A percentile compares a stretch with the other conserved stretches of the same genome.
Evolutionary conservation across 129 eudicot genomes (phyloP).

Genomic region (Kitagawia praeruptora): DNA sequence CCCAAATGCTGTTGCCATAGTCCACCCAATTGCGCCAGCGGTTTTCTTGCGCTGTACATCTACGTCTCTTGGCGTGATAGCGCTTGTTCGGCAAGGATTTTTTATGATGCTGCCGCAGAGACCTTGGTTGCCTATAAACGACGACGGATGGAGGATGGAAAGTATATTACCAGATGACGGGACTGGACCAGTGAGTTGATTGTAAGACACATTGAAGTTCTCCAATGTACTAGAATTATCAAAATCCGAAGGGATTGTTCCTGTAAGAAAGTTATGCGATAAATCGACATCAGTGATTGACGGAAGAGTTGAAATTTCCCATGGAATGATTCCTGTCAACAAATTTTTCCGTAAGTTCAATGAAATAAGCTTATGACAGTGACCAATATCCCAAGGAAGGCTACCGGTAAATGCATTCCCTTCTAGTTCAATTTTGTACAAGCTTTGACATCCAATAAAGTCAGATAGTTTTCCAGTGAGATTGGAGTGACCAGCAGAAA

Average conservation of each 20-base stretch:
- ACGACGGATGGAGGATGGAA: slow-evolving; percentile 70
- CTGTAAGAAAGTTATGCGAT: slow-evolving; percentile 64
- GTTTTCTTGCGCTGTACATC: slow-evolving; percentile 32
- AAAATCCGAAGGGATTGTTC: slow-evolving; percentile 72
- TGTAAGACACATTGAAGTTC: slow-evolving; percentile 75
- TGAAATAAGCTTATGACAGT: slow-evolving; percentile 68
- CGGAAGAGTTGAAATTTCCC: slow-evolving; percentile 93
- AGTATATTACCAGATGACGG: slow-evolving; percentile 63
- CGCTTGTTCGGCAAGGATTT: slow-evolving; percentile 45
- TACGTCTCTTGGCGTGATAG: slow-evolving; percentile 16
- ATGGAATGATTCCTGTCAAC: slow-evolving; percentile 82
- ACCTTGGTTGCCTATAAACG: slow-evolving; percentile 69
- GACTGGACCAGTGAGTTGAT: slow-evolving; percentile 73
- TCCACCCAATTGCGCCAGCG: slow-evolving; percentile 82
- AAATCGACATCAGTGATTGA: slow-evolving; percentile 81
- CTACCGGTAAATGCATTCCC: slow-evolving; percentile 56
- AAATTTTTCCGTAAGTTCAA: slow-evolving; percentile 49
- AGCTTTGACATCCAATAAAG: slow-evolving; percentile 58
- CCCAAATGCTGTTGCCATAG: slow-evolving; percentile 66
- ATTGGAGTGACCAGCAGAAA: slow-evolving; percentile 44
- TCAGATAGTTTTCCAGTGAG: slow-evolving; percentile 65
- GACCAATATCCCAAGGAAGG: slow-evolving; percentile 89
- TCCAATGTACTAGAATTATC: slow-evolving; percentile 75
- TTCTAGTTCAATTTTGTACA: slow-evolving; percentile 69
- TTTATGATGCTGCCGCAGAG: slow-evolving; percentile 52